phyloP scores from a whole-genome alignment of 148 eudicot genomes.

The Diospyros lotus region DNA sequence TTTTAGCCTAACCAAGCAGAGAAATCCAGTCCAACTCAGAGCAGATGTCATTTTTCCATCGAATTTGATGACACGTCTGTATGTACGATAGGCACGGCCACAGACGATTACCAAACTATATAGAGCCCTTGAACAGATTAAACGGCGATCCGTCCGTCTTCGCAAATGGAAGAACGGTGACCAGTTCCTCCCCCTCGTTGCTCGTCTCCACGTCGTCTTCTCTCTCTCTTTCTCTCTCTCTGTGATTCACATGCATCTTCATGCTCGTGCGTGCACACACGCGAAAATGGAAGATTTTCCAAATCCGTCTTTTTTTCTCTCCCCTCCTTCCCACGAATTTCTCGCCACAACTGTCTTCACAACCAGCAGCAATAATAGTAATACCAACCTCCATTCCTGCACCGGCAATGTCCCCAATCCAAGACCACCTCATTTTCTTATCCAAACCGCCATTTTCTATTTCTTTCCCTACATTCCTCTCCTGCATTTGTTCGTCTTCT shows the following conservation, averaged over 20 bases:
- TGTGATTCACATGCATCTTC: too few relatives aligned
- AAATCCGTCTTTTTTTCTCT: constrained; percentile 1
- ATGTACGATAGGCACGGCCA: too few relatives aligned
- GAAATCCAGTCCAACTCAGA: too few relatives aligned
- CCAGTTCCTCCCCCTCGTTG: neutral
- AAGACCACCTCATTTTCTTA: constrained; percentile 1
- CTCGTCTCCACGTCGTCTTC: neutral
- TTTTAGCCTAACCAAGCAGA: too few relatives aligned
- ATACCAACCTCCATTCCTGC: neutral
- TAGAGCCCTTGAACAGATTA: constrained; percentile 9
- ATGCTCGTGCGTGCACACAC: neutral
- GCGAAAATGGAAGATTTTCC: constrained; percentile 1
- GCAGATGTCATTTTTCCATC: too few relatives aligned
- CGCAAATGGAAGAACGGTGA: constrained; percentile 10
- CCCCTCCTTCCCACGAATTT: constrained; percentile 9
- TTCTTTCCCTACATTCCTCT: neutral
- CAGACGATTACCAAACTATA: too few relatives aligned
- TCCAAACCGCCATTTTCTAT: neutral
- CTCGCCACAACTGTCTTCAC: constrained; percentile 12
- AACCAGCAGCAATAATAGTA: constrained; percentile 6
- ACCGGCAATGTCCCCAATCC: constrained; percentile 1
- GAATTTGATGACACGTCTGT: too few relatives aligned
- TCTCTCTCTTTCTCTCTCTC: neutral
- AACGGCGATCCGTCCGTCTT: constrained; percentile 21
- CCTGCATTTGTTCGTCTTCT: neutral